Percentiles rank a stretch among this genome's conserved stretches.
These are phyloP conservation scores for Mortierella sp. DNA, from an alignment of 371 early-diverging fungal genomes.

Conservation along the genomic window DNA sequence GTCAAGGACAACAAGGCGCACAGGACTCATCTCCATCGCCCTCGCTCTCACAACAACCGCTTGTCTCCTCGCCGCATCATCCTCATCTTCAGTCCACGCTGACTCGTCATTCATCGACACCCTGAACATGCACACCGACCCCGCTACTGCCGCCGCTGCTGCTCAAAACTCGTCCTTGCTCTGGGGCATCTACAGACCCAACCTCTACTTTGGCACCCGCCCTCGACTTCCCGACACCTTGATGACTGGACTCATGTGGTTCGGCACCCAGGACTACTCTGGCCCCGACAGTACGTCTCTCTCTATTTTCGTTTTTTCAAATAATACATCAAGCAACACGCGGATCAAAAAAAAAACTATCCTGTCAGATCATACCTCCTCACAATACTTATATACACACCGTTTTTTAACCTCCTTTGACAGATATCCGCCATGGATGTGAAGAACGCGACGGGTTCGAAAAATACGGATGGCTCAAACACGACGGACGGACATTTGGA, in stretches of 20 bases:
- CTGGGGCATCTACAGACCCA: slow-evolving; percentile 97
- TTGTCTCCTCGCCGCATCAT: not conserved
- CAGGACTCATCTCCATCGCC: slow-evolving; percentile 18
- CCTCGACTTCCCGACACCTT: slow-evolving; percentile 84
- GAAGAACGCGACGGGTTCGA: slow-evolving; percentile 85
- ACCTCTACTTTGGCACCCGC: slow-evolving; percentile 95
- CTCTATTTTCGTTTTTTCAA: not conserved
- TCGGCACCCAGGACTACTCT: slow-evolving; percentile 72
- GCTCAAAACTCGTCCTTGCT: slow-evolving; percentile 59
- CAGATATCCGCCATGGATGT: slow-evolving; percentile 88
- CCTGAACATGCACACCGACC: slow-evolving; percentile 21
- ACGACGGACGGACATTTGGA: slow-evolving; percentile 89
- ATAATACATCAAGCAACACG: slow-evolving; percentile 19
- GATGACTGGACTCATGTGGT: slow-evolving; percentile 95
- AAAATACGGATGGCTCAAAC: slow-evolving; percentile 90
- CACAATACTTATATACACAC: not conserved
- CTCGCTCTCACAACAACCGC: slow-evolving; percentile 12
- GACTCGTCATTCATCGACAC: slow-evolving; percentile 40
- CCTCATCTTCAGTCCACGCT: not conserved
- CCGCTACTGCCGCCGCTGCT: slow-evolving; percentile 12
- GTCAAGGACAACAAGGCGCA: slow-evolving; percentile 25
- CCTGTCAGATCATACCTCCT: not conserved
- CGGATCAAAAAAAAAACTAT: slow-evolving; percentile 9
- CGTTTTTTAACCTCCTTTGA: not conserved
- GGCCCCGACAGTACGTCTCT: slow-evolving; percentile 67